Evolutionary conservation across 2,329 filamentous ascomycete genomes (phyloP).

Genomic region (Diaporthe caulivora): DNA sequence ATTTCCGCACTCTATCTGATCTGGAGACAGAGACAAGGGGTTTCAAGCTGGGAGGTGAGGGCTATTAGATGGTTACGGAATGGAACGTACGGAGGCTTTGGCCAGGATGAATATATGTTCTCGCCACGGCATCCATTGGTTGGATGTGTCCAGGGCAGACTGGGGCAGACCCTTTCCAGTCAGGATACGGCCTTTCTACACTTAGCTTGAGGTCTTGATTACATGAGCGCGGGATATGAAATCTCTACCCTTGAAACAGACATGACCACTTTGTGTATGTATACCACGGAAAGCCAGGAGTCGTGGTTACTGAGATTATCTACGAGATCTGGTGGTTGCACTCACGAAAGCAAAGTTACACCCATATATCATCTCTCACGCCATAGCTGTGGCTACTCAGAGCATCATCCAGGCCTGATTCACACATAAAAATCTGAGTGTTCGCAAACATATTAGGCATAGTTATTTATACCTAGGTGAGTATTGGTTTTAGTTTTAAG

Average conservation of each 20-base stretch:
- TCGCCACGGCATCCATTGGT: not conserved
- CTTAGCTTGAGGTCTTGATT: not conserved
- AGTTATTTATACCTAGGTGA: too few relatives aligned
- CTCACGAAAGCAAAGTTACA: too few relatives aligned
- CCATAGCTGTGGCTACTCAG: too few relatives aligned
- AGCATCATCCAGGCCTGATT: too few relatives aligned
- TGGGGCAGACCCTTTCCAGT: not conserved
- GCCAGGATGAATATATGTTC: not conserved
- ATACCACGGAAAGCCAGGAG: too few relatives aligned
- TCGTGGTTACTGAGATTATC: too few relatives aligned
- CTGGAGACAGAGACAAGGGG: conserved; percentile 3
- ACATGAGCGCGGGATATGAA: not conserved
- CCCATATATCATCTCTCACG: too few relatives aligned
- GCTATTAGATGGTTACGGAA: not conserved
- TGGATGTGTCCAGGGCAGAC: not conserved
- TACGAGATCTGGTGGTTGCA: too few relatives aligned
- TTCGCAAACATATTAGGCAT: too few relatives aligned
- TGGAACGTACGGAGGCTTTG: not conserved
- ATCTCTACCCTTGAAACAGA: not conserved
- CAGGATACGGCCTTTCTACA: not conserved
- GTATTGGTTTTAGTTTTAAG: too few relatives aligned
- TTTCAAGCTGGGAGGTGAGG: not conserved
- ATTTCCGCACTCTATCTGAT: not conserved
- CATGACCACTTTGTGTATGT: not conserved
- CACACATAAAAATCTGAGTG: too few relatives aligned